Evolutionary conservation across 768 basidiomycete species (phyloP), one percentile per base, ranked within the genome.

Genomic region (Lactarius indigo): DNA sequence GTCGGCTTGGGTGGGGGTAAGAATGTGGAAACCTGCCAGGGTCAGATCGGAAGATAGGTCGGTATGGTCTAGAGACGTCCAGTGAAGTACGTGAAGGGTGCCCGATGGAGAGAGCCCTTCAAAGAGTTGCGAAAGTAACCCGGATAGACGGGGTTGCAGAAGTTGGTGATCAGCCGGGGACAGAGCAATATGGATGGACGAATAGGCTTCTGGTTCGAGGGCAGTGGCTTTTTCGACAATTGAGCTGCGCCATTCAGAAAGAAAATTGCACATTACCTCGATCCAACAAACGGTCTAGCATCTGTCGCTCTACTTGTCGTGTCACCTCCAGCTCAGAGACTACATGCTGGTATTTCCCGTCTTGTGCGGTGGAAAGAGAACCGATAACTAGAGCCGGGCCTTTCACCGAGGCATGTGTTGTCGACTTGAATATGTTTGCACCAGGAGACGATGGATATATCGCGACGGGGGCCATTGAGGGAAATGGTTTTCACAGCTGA

Each of bases 251-350:
- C 20, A 23, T 28, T 7, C 41, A 47, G 58, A 63, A 54, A 30
- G 18, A 76, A 31, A 57, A 57, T 30, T 35, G 23, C 42, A 55
- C 37, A 81, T 61, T 72, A 94, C 93, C 93, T 79, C 85, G 83
- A 76, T 92, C 92, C 18, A 93, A 78, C 68, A 96, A 78, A 67
- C 94, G 82, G 75, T 96, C 93, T 33, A 94, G 78, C 79, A 95
- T 85, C 74, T 93, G 87, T 72, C 84, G 88, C 72, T 95, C 92
- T 35, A 92, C 87, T 39, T 78, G 73, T 68, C 82, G 76, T 20
- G 79, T 81, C 64, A 76, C 76, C 75, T 85, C 84, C 65, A 93
- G 78, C 69, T 81, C 79, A 8, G 85, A 81, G 60, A 92, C 81
- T 68, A 92, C 78, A 1, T 83, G 76, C 75, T 94, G 91, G 74